Evolutionary conservation across 805 yeast genomes (phyloP), one percentile per base, ranked within the genome.

Genomic region (Kregervanrija delftensis): DNA sequence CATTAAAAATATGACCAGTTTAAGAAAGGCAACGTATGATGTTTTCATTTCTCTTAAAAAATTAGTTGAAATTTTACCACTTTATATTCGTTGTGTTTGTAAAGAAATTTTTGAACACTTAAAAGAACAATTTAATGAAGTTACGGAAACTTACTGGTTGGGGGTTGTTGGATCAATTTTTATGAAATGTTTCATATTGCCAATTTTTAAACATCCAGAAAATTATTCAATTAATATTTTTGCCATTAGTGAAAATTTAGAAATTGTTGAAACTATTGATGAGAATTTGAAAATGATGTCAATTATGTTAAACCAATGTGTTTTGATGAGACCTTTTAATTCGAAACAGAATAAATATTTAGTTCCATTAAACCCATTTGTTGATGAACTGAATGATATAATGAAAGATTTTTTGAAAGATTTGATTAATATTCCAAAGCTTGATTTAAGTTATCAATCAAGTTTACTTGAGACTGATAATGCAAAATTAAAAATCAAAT

Each of bases 311-410:
- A 66, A 74, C 31, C 95, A 86, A 60, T 60, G 85, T 33, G 81
- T 84, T 16, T 61, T 79, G 4, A 79, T 87, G 80, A 72, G 74
- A 49, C 77, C 86, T 2, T 87, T 88, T 64, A 48, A 49, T 42
- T 76, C 74, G 11, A 51, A 64, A 1, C 72, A 72, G 30, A 80
- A 84, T 51, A 76, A 81, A 40, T 87, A 79, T 59, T 63, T 87
- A 53, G 89, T 85, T 57, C 95, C 96, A 1, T 68, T 87, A 57
- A 86, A 86, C 59, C 90, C 84, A 37, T 86, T 77, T 56, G 73
- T 88, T 37, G 70, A 67, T 42, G 66, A 74, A 11, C 72, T 79
- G 8, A 64, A 67, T 6, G 79, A 70, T 8, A 66, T 71, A 11
- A 70, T 79, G 39, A 64, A 74, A 33, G 56, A 61, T 0, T 59